These are phyloP conservation scores for Mycena indigotica DNA, from an alignment of 768 basidiomycete genomes.

Conservation along the genomic window DNA sequence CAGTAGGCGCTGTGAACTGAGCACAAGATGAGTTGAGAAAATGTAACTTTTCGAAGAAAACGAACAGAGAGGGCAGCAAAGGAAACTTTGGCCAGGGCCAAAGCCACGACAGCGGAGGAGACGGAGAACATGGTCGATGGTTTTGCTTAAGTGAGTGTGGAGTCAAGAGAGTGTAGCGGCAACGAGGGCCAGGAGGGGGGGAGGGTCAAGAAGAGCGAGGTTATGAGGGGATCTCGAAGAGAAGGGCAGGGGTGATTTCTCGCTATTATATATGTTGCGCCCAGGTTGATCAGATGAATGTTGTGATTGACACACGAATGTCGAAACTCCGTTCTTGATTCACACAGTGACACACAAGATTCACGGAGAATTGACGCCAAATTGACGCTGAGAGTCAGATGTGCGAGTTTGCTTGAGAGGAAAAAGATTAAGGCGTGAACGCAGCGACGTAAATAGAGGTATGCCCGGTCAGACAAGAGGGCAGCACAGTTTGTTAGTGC, in stretches of 20 bases:
- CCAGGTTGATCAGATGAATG: background rate
- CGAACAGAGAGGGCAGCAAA: constrained; percentile 61
- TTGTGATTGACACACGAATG: too few species aligned
- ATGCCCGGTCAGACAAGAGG: too few species aligned
- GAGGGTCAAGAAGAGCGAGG: constrained; percentile 17
- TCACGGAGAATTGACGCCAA: too few species aligned
- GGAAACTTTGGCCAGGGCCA: constrained; percentile 55
- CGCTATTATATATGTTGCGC: background rate
- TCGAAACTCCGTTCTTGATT: too few species aligned
- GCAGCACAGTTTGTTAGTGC: too few species aligned
- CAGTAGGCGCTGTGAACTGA: constrained; percentile 62
- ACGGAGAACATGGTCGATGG: constrained; percentile 54
- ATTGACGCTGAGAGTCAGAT: too few species aligned
- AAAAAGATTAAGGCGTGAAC: too few species aligned
- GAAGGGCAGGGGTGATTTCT: background rate
- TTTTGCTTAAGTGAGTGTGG: constrained; percentile 33
- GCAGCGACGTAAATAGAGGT: too few species aligned
- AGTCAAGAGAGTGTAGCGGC: constrained; percentile 37
- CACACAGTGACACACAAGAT: too few species aligned
- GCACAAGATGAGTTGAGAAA: background rate
- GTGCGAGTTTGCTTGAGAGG: too few species aligned
- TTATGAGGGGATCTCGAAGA: constrained; percentile 1
- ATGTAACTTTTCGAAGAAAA: constrained; percentile 23
- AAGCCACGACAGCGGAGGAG: constrained; percentile 46
- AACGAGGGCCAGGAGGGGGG: constrained; percentile 25